Evolutionary conservation across 441 rosid genomes (phyloP), one percentile per base, ranked within the genome.

Genomic region (Euphorbia schlechtendalii): DNA sequence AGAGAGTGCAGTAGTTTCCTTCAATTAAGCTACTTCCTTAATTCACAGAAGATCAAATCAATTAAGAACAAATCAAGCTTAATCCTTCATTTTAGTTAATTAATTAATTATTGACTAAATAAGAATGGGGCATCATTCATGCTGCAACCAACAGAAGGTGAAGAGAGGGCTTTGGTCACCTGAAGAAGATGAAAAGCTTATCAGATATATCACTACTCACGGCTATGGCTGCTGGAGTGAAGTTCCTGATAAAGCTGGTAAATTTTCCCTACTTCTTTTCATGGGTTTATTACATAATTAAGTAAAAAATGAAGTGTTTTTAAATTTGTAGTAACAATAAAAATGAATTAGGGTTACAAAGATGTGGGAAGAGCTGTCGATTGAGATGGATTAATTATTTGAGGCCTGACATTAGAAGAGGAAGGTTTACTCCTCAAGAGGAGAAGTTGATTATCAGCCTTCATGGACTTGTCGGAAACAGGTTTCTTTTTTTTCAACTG

Each of bases 161-260:
- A 94, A 94, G 89, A 83, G 97, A 76, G 98, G 98, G 36, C 89
- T 92, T 66, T 90, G 98, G 98, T 90, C 98, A 13, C 98, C 98
- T 6, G 98, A 94, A 71, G 99, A 94, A 83, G 99, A 94, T 90
- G n/a, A n/a, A n/a, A n/a, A n/a, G n/a, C n/a, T n/a, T n/a, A n/a
- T n/a, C n/a, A n/a, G n/a, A n/a, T n/a, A 90, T 73, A 90, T 94
- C 80, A 87, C 96, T 36, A 84, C 96, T 68, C 90, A 90, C 72
- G 97, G 99, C 74, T 87, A 94, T 80, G 99, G 99, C 38, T 89
- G 99, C 55, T 94, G 99, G 99, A 94, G 99, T 79, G 99, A 94
- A 82, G 96, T 94, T 68, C 99, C 97, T 53, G 97, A 94, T 72
- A 94, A 90, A 90, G 99, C 99, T 60, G 99, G 99, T 88, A 18